Evolutionary conservation across 306 rosid species (phyloP).

Genomic region (Hylodesmum podocarpum): DNA sequence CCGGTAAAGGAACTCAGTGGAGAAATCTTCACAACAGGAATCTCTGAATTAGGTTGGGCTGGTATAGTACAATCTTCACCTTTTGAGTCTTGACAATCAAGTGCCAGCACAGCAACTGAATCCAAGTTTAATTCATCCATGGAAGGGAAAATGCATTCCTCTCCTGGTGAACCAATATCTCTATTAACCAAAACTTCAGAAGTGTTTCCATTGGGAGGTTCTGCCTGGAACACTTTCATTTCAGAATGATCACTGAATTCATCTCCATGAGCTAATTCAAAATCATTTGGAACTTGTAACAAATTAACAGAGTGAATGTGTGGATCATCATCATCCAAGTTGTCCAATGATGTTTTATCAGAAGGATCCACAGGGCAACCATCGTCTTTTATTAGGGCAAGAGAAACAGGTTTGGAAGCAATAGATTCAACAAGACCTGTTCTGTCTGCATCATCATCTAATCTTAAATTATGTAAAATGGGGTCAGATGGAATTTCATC

Average conservation of each 20-base stretch:
- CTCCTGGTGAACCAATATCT: slow-evolving; percentile 39
- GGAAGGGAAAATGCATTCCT: slow-evolving; percentile 35
- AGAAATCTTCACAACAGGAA: slow-evolving; percentile 35
- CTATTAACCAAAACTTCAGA: slow-evolving; percentile 26
- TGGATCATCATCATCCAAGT: slow-evolving; percentile 41
- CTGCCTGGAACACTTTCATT: slow-evolving; percentile 34
- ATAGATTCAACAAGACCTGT: slow-evolving; percentile 34
- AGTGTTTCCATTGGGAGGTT: slow-evolving; percentile 35
- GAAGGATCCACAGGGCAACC: slow-evolving; percentile 32
- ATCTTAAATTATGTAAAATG: slow-evolving; percentile 35
- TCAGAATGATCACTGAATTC: slow-evolving; percentile 29
- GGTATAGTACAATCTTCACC: slow-evolving; percentile 30
- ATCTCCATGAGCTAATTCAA: slow-evolving; percentile 39
- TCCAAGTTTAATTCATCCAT: slow-evolving; percentile 36
- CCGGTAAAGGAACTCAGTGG: slow-evolving; percentile 32
- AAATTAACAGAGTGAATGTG: slow-evolving; percentile 41
- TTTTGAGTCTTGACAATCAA: slow-evolving; percentile 35
- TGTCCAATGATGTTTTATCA: slow-evolving; percentile 35
- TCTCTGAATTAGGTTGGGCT: slow-evolving; percentile 32
- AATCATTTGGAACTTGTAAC: slow-evolving; percentile 38
- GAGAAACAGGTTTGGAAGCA: slow-evolving; percentile 34
- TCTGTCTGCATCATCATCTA: slow-evolving; percentile 39
- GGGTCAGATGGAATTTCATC: slow-evolving; percentile 41
- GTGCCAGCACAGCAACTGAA: slow-evolving; percentile 31
- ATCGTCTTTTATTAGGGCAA: slow-evolving; percentile 36